phyloP scores from a whole-genome alignment of 257 asterid genomes.

The Prunella vulgaris region DNA sequence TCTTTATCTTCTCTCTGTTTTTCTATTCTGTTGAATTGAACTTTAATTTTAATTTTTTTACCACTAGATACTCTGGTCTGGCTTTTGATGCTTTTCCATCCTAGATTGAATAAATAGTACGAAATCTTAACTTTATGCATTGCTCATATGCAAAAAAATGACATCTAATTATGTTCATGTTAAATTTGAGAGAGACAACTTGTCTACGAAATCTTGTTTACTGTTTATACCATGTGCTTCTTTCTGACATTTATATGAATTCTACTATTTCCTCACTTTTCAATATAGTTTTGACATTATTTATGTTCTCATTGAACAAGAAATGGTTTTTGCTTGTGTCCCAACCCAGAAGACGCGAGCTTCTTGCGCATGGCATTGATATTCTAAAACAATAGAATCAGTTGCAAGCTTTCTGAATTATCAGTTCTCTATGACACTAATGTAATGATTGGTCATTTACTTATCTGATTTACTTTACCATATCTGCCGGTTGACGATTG shows the following conservation, averaged over 20 bases:
- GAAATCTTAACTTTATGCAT: not conserved
- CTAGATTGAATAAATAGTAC: not conserved
- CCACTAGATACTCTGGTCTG: not conserved
- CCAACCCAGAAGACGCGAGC: not conserved
- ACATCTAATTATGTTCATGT: not conserved
- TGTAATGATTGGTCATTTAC: not conserved
- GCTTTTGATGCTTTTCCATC: not conserved
- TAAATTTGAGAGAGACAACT: not conserved
- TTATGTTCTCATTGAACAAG: not conserved
- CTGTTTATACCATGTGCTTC: not conserved
- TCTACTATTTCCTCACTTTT: not conserved
- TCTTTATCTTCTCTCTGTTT: not conserved
- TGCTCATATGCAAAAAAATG: not conserved
- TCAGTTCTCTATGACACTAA: not conserved
- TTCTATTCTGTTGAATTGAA: conserved; percentile 2
- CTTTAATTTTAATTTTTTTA: not conserved
- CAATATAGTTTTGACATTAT: not conserved
- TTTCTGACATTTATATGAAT: not conserved
- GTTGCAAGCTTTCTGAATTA: not conserved
- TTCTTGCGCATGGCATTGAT: not conserved
- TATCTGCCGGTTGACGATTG: too few relatives aligned
- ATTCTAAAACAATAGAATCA: not conserved
- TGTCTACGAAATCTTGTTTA: not conserved
- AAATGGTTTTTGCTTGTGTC: not conserved
- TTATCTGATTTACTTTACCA: too few relatives aligned